A percentile compares a stretch with the other conserved stretches of the same genome.
phyloP scores from a whole-genome alignment of 73 alveolate species.

The Diophrys sp. region DNA sequence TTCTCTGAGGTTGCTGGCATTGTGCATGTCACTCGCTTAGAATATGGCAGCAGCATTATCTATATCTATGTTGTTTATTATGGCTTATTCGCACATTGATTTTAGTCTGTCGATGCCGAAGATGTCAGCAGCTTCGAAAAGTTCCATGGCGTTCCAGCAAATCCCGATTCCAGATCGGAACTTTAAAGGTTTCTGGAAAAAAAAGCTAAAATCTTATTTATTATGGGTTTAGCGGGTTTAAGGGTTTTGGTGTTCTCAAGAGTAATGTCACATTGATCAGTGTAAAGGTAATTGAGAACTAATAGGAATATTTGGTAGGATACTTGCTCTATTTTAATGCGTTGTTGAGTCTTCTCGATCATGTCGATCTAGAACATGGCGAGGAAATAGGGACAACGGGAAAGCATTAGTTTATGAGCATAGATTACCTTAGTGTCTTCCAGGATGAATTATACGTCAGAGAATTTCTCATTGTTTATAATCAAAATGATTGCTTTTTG shows the following conservation, averaged over 20 bases:
- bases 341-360: constrained; percentile 38
- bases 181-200: no score
- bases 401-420: constrained; percentile 56
- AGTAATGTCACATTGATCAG: constrained; percentile 66
- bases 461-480: constrained; percentile 36
- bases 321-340: constrained; percentile 47
- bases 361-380: constrained; percentile 47
- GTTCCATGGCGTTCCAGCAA: constrained; percentile 46
- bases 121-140: constrained; percentile 79
- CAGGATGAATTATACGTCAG: constrained; percentile 71
- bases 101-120: constrained; percentile 76
- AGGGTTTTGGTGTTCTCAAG: no score
- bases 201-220: no score
- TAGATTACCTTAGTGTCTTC: constrained; percentile 50
- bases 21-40: constrained; percentile 64
- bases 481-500: constrained; percentile 41
- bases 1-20: constrained; percentile 55
- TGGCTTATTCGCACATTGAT: constrained; percentile 56
- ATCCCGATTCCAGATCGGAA: no score
- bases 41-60: constrained; percentile 69
- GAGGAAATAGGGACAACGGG: constrained; percentile 62
- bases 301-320: constrained; percentile 59
- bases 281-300: constrained; percentile 63
- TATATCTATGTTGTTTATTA: constrained; percentile 44
- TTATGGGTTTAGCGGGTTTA: no score